phyloP scores from a whole-genome alignment of 805 yeast species.

The Metschnikowia kunwiensis region DNA sequence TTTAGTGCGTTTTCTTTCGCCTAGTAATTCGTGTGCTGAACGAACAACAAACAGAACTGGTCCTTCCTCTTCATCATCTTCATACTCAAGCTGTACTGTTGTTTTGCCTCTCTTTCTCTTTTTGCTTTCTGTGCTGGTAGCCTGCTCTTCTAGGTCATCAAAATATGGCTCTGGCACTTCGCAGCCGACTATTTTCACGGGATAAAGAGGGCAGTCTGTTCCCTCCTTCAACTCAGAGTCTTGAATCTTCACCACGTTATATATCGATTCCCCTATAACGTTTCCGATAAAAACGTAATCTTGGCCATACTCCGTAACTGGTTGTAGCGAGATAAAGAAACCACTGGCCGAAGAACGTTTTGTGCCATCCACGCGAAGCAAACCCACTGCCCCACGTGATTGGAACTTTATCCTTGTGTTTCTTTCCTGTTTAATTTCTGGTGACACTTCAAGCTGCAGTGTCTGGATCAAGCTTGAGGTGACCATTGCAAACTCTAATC shows the following conservation, averaged over 20 bases:
- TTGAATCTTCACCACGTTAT: conserved; percentile 47
- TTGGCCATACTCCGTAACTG: conserved; percentile 43
- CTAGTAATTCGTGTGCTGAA: conserved; percentile 38
- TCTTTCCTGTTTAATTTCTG: conserved; percentile 37
- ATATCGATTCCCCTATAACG: conserved; percentile 54
- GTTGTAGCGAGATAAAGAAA: conserved; percentile 41
- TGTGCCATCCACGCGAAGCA: conserved; percentile 30
- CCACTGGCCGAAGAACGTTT: conserved; percentile 22
- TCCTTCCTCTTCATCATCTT: conserved; percentile 35
- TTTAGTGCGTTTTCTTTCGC: no score
- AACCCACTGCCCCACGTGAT: conserved; percentile 55
- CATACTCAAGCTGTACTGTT: conserved; percentile 34
- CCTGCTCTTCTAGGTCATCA: conserved; percentile 32
- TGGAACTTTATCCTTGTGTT: conserved; percentile 50
- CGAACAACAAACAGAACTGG: conserved; percentile 31
- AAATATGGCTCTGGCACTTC: conserved; percentile 50
- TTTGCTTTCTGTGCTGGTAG: not conserved
- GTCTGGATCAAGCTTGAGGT: conserved; percentile 24
- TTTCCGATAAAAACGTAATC: conserved; percentile 52
- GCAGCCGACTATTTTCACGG: conserved; percentile 41
- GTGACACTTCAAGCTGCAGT: conserved; percentile 8
- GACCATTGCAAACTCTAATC: conserved; percentile 41
- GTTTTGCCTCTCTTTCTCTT: conserved; percentile 25
- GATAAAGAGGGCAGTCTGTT: conserved; percentile 47
- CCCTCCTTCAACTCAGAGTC: conserved; percentile 44